Base-by-base conservation (phyloP, 2,329 filamentous ascomycete genomes). In the Cladosporium sp. region DNA sequence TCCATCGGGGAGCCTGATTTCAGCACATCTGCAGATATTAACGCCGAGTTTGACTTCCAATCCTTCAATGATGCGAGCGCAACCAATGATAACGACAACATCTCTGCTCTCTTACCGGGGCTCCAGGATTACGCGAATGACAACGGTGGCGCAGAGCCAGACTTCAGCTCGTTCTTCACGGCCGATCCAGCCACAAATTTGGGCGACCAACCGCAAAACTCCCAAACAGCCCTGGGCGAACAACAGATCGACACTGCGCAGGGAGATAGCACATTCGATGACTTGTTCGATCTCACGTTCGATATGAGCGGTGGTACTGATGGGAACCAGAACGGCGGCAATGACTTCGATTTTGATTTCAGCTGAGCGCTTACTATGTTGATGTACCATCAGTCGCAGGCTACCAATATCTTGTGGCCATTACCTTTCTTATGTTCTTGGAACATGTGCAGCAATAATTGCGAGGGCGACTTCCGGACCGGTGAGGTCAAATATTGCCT, bases 61-160 rank as follows among this genome's bases (percentile, higher is more conserved):
- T 66, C 70, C 22, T 70, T 70, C 57, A 64, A 51, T 45, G 64
- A 64, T 40, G 60, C 60, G 20, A 62, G 59, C 25, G 56, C 57
- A 30, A 66, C 64, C 25, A 66, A 64, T 40, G 65, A 69, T 45
- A 67, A 70, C 51, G 63, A 68, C 60, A 65, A 66, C 60, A 70
- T 76, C 28, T 69, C 68, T 9, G 70, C 74, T 2, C 67, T 78
- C 7, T 65, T 75, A 6, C 69, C 77, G 38, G 71, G 77, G 58
- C 65, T 78, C 55, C 69, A 78, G 60, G 70, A 74, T 64, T 76
- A 74, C 64, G 72, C 75, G 17, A 76, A 54, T 36, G 56, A 75
- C 39, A 59, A 60, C 6, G 63, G 59, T 34, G 55, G 39, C 14
- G 51, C 49, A 9, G 65, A 69, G 47, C 61, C 64, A 20, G 68